Evolutionary conservation across 176 grass and related monocot species (phyloP), one percentile per base, ranked within the genome.

Genomic region (Oryza nivara): DNA sequence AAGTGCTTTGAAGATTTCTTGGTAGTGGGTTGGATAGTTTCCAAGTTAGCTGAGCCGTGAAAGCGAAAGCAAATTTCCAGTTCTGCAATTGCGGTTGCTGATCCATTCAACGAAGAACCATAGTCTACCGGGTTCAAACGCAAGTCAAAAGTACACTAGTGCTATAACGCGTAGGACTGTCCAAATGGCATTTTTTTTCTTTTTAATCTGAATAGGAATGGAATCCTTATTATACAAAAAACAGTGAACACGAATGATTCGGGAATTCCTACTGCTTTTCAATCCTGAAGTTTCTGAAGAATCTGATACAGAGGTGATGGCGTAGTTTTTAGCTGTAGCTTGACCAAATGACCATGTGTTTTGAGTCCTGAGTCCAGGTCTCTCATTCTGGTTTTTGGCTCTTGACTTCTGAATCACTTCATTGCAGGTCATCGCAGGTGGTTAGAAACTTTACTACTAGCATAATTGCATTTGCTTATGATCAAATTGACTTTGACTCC

Each of bases 1-100:
- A 58, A 45, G 58, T 52, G 30, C 82, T 68, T 74, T 69, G 38
- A 80, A 22, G 67, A 70, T 69, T 46, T 48, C 19, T 67, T 54
- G 68, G 46, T 23, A 74, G 32, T 67, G 70, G 20, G 74, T 32
- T 34, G 67, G 66, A 22, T 17, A 11, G 23, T 38, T 46, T 26
- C 80, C 70, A 46, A 1, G n/a, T 23, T 15, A 35, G 28, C 70
- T 65, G 23, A 23, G 16, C 11, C 68, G 2, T 28, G 70, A 38
- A 43, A 47, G 4, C 23, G 17, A 70, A 34, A 45, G 22, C n/a
- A 28, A 26, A 9, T 36, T 22, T 46, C 54, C 38, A 64, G 9
- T 5, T 28, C 32, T 19, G 1, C 58, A 63, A 11, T 23, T 47
- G 25, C 28, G 3, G 11, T 43, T 58, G 25, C 60, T 19, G 26